Evolutionary conservation across 805 yeast genomes (phyloP), one percentile per base, ranked within the genome.

Genomic region (Schizosaccharomyces lindneri): DNA sequence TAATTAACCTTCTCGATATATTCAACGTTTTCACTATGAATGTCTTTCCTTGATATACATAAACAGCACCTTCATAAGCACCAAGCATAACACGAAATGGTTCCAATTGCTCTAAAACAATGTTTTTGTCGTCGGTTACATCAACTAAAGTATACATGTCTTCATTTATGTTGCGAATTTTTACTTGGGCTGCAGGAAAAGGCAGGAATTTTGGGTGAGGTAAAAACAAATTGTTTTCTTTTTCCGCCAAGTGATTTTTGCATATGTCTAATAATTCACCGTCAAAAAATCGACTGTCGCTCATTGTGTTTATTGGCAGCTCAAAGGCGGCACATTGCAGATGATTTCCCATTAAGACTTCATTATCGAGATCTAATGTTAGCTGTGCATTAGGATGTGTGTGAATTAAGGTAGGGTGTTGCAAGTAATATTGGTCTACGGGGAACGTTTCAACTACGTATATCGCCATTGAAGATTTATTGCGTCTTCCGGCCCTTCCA

Each of bases 401-500:
- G 13, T 80, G 69, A 29, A 87, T 68, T 60, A 79, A 79, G 3
- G 79, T 79, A 0, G 90, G 84, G 67, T 86, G 80, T 6, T 77
- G 75, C 72, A 86, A 81, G 68, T 84, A 90, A 68, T 84, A 82
- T 67, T 87, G 95, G 70, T 90, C 95, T 1, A 87, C 80, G 0
- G 97, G 95, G 17, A 83, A 81, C 31, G 81, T 80, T 46, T 93
- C 84, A 1, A 89, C 93, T 13, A 93, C 86, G 61, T 85, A 81
- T 3, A 93, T 73, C 0, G 96, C 90, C 68, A 93, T 72, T 3
- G 96, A 87, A 59, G 93, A 97, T 62, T 79, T 79, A 61, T 78
- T 80, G 65, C 95, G 81, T 70, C 99, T 77, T 19, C 99, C 99
- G 0, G 96, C 97, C 68, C 99, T 78, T 46, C 99, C 99, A 74